Percentiles rank a stretch among this genome's conserved stretches.
Conservation (phyloP, 441 rosid genomes). For the Sinapis alba region DNA sequence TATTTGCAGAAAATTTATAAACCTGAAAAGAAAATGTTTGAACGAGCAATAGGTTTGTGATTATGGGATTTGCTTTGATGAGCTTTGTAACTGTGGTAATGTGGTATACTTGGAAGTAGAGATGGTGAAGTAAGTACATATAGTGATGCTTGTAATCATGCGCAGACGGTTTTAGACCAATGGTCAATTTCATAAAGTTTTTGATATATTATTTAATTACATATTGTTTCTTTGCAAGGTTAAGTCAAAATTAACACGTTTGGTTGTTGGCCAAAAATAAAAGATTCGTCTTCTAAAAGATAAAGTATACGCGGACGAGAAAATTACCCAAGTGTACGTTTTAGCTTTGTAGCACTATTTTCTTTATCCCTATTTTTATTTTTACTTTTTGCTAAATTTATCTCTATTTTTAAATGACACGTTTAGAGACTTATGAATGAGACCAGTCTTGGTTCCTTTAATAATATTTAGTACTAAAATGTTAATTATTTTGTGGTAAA, state of each 20-base stretch:
- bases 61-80: background rate
- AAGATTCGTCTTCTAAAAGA: background rate
- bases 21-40: background rate
- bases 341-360: background rate
- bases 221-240: background rate
- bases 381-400: no score
- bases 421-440: no score
- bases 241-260: background rate
- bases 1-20: background rate
- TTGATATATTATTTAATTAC: background rate
- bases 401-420: no score
- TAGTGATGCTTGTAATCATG: background rate
- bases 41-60: background rate
- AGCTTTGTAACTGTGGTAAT: background rate
- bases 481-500: no score
- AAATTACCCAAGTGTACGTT: background rate
- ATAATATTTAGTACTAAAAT: background rate
- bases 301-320: background rate
- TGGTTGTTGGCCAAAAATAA: conserved; percentile 4
- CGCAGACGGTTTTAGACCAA: background rate
- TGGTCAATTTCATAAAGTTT: background rate
- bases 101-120: background rate
- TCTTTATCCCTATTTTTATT: background rate
- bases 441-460: background rate
- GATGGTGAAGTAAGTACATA: background rate